Evolutionary conservation across 139 green algal genomes (phyloP).

Genomic region (Chlamydomonas applanata): DNA sequence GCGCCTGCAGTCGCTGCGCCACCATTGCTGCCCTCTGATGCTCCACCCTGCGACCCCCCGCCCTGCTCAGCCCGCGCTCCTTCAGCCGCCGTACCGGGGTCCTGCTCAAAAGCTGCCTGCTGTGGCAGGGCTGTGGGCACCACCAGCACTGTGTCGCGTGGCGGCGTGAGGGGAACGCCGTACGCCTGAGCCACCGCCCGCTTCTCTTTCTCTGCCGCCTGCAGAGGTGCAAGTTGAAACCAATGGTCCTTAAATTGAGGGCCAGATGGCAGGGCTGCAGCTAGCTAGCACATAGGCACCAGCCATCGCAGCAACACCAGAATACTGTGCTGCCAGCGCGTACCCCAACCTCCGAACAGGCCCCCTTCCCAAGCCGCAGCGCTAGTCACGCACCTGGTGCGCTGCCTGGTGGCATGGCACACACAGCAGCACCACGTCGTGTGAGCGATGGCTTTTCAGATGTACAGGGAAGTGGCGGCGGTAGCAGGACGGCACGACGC

Average conservation of each 20-base stretch:
- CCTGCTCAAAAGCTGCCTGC: too few species aligned
- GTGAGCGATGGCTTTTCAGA: conserved; percentile 75
- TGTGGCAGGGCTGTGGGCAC: too few species aligned
- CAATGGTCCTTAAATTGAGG: background rate
- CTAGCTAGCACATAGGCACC: background rate
- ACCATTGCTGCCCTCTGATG: too few species aligned
- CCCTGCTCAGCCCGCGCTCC: too few species aligned
- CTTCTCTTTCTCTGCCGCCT: too few species aligned
- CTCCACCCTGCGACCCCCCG: too few species aligned
- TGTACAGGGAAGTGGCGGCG: conserved; percentile 55
- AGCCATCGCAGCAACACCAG: background rate
- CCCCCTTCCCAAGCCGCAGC: background rate
- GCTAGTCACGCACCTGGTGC: background rate
- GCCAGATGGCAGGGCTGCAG: background rate
- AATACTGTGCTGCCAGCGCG: background rate
- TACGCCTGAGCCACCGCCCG: too few species aligned
- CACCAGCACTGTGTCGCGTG: too few species aligned
- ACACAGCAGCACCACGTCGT: conserved; percentile 87
- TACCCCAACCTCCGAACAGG: background rate
- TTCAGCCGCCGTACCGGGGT: too few species aligned
- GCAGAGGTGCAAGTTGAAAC: background rate
- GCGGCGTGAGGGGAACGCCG: too few species aligned
- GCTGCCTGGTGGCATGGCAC: conserved; percentile 58
- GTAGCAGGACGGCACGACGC: conserved; percentile 78
- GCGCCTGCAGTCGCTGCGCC: too few species aligned